phyloP scores from a whole-genome alignment of 2,329 filamentous ascomycete species.

The Plenodomus lindquistii region DNA sequence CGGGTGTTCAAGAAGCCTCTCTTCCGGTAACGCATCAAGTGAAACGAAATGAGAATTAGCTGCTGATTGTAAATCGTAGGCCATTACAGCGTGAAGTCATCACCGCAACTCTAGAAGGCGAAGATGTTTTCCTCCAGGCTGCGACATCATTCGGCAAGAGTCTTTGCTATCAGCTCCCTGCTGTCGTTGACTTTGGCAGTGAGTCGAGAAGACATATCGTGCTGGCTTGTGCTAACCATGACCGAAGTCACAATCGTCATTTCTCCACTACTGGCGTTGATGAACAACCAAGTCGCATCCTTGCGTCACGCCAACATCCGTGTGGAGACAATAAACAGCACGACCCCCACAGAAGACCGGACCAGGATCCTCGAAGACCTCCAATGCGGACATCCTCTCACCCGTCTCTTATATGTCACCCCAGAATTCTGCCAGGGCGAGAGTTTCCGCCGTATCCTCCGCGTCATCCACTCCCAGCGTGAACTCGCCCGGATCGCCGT shows the following conservation, averaged over 20 bases:
- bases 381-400: slow-evolving; percentile 82
- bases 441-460: slow-evolving; percentile 74
- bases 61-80: slow-evolving; percentile 51
- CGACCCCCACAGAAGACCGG: slow-evolving; percentile 68
- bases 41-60: not conserved
- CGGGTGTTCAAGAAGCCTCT: slow-evolving; percentile 72
- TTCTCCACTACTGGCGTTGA: slow-evolving; percentile 84
- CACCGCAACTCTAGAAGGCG: slow-evolving; percentile 73
- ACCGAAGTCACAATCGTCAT: slow-evolving; percentile 80
- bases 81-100: slow-evolving; percentile 89
- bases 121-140: slow-evolving; percentile 93
- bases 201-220: slow-evolving; percentile 42
- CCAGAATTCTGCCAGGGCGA: slow-evolving; percentile 83
- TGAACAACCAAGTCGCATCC: slow-evolving; percentile 92
- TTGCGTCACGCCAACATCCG: slow-evolving; percentile 74
- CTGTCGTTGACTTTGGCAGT: slow-evolving; percentile 85
- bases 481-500: slow-evolving; percentile 88
- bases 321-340: slow-evolving; percentile 86
- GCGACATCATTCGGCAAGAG: slow-evolving; percentile 92
- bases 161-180: slow-evolving; percentile 88
- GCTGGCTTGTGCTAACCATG: slow-evolving; percentile 13
- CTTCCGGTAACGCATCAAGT: slow-evolving; percentile 63
- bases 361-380: slow-evolving; percentile 77
- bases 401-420: slow-evolving; percentile 86
- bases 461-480: slow-evolving; percentile 74